Evolutionary conservation across 164 flowering plant genomes (phyloP).

Genomic region (Stephania japonica): DNA sequence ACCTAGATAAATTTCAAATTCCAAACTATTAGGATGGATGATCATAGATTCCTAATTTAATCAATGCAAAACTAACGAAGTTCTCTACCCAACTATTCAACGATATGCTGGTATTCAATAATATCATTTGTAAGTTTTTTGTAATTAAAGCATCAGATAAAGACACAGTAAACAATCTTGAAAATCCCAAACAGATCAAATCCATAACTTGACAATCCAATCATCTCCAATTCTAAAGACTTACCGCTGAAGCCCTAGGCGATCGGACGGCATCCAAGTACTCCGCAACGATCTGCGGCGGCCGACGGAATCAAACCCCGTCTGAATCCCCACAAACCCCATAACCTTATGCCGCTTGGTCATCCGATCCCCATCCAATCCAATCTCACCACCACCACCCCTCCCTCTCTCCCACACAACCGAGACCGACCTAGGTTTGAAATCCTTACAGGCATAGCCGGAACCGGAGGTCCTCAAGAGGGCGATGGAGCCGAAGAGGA

Average conservation of each 20-base stretch:
- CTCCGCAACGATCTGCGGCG: conserved; percentile 70
- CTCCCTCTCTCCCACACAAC: conserved; percentile 55
- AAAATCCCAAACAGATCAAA: not conserved
- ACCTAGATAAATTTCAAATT: not conserved
- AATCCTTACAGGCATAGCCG: conserved; percentile 26
- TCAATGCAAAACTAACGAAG: not conserved
- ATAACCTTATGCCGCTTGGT: conserved; percentile 57
- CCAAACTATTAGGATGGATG: not conserved
- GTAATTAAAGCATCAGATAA: not conserved
- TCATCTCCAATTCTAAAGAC: not conserved
- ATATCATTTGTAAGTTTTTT: not conserved
- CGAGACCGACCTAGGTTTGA: conserved; percentile 48
- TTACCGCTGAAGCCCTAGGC: conserved; percentile 71
- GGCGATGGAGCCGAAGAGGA: conserved; percentile 39
- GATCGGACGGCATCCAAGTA: conserved; percentile 94
- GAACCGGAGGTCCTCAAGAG: conserved; percentile 16
- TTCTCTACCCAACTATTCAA: not conserved
- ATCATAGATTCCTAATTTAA: not conserved
- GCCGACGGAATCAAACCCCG: conserved; percentile 78
- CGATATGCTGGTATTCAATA: not conserved
- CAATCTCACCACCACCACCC: conserved; percentile 1
- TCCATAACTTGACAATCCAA: not conserved
- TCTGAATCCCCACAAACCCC: conserved; percentile 96
- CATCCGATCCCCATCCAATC: conserved; percentile 17
- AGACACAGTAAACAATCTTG: too few species aligned